phyloP scores from a whole-genome alignment of 2,329 filamentous ascomycete species.

The Colletotrichum nymphaeae region DNA sequence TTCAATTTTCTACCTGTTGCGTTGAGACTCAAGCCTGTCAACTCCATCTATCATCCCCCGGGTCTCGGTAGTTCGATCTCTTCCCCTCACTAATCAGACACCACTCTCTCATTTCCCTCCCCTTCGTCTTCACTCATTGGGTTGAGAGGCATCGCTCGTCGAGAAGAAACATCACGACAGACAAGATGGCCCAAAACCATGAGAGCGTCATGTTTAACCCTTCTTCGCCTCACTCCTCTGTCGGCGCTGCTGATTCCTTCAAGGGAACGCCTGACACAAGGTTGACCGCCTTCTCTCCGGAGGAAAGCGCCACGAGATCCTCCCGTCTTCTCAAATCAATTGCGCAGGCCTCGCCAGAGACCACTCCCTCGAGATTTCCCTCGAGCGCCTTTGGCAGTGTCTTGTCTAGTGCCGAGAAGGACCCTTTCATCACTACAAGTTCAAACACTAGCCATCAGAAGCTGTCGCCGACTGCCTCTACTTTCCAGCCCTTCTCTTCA shows the following conservation, averaged over 20 bases:
- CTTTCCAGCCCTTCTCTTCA: conserved; percentile 65
- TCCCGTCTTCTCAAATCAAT: conserved; percentile 49
- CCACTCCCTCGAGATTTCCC: conserved; percentile 41
- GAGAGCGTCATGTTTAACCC: conserved; percentile 47
- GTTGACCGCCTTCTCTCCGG: conserved; percentile 72
- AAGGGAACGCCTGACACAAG: conserved; percentile 74
- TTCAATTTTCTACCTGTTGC: neutral
- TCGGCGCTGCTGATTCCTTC: conserved; percentile 65
- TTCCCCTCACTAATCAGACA: neutral
- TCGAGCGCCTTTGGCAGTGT: conserved; percentile 40
- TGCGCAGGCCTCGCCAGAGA: conserved; percentile 44
- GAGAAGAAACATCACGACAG: neutral
- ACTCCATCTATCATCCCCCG: neutral
- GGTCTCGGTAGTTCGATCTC: neutral
- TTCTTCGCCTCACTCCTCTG: conserved; percentile 63
- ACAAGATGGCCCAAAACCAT: conserved; percentile 12
- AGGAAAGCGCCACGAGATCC: conserved; percentile 61
- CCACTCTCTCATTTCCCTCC: neutral
- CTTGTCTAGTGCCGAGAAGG: conserved; percentile 51
- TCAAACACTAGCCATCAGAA: conserved; percentile 50
- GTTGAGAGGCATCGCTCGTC: neutral
- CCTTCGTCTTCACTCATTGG: neutral
- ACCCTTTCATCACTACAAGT: conserved; percentile 65
- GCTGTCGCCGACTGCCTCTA: conserved; percentile 72
- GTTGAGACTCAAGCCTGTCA: neutral